Evolutionary conservation across 257 asterid species (phyloP).

Genomic region (Mentha longifolia): DNA sequence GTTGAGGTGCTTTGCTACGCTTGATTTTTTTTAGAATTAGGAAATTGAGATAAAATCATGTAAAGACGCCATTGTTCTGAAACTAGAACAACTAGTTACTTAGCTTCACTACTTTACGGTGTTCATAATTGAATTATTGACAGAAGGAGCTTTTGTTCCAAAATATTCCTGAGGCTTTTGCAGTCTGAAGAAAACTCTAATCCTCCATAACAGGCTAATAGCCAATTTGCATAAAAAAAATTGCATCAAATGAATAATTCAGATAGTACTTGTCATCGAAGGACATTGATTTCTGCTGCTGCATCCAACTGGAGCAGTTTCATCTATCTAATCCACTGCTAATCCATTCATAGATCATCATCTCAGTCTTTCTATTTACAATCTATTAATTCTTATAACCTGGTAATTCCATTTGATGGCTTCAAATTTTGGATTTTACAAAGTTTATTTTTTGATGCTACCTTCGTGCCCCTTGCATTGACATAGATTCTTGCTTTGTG

Average conservation of each 20-base stretch:
- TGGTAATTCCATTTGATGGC: constrained; percentile 12
- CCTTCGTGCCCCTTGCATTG: constrained; percentile 21
- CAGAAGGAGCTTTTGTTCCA: constrained; percentile 5
- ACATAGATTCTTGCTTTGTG: background rate
- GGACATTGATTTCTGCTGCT: background rate
- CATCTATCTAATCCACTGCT: background rate
- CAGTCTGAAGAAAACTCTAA: constrained; percentile 2
- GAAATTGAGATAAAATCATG: too few species aligned
- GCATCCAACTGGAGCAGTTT: constrained; percentile 1
- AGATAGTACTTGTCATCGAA: background rate
- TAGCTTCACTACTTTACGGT: too few species aligned
- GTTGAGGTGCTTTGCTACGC: background rate
- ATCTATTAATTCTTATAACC: constrained; percentile 9
- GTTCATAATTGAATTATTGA: background rate
- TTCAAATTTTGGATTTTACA: constrained; percentile 9
- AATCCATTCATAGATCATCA: background rate
- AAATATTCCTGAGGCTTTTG: background rate
- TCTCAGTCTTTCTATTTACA: background rate
- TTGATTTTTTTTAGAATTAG: too few species aligned
- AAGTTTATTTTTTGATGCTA: constrained; percentile 27
- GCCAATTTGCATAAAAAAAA: background rate
- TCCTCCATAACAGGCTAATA: background rate
- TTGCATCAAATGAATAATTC: constrained; percentile 7
- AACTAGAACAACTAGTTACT: too few species aligned
- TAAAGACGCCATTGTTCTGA: too few species aligned